Evolutionary conservation across 2,329 filamentous ascomycete species (phyloP).

Genomic region (Ophiognomonia clavigignenti-juglandacearum): DNA sequence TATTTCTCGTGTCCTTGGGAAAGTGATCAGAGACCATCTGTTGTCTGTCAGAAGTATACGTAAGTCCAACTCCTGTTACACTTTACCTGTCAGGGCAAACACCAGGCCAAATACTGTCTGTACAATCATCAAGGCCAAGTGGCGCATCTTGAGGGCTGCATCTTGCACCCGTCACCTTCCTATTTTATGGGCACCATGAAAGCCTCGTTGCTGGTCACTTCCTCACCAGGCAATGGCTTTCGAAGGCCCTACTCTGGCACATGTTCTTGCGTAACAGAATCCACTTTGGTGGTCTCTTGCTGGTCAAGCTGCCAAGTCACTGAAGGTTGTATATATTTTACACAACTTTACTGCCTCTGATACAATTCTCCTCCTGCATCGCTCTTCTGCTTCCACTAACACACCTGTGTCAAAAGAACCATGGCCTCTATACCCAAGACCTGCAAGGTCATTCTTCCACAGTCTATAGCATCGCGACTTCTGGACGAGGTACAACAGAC

Average conservation of each 20-base stretch:
- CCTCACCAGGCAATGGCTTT: no score
- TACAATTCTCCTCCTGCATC: not conserved
- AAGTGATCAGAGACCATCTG: no score
- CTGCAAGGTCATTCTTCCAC: constrained; percentile 91
- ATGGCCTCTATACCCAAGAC: constrained; percentile 54
- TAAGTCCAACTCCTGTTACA: no score
- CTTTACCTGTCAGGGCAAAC: no score
- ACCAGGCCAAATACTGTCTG: no score
- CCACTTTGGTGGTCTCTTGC: constrained; percentile 4
- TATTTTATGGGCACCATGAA: no score
- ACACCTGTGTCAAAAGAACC: constrained; percentile 15
- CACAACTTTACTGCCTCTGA: constrained; percentile 1
- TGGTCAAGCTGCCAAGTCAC: constrained; percentile 2
- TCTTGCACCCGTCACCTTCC: no score
- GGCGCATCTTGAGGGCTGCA: not conserved
- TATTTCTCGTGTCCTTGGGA: no score
- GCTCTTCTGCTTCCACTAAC: constrained; percentile 3
- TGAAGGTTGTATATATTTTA: no score
- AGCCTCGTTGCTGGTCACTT: no score
- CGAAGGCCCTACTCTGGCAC: not conserved
- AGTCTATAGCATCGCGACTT: constrained; percentile 78
- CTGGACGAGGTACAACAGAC: constrained; percentile 64
- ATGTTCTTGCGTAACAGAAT: constrained; percentile 12
- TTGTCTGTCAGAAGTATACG: no score
- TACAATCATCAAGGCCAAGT: not conserved